Percentiles rank a stretch among this genome's conserved stretches.
Conservation (phyloP, 1,284 basidiomycete genomes). For the Tylopilus microsporus region DNA sequence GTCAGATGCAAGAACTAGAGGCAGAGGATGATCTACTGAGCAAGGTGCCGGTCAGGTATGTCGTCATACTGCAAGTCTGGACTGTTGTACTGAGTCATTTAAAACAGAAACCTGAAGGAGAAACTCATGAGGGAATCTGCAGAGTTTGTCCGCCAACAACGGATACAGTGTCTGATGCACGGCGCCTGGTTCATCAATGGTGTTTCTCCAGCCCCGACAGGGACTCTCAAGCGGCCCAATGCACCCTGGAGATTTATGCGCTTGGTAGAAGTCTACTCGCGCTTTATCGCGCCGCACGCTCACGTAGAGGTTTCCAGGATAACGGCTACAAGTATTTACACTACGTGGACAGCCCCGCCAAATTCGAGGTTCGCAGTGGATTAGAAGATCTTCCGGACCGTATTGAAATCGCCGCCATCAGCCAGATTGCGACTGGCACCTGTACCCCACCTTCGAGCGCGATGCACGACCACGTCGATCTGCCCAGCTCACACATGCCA, state of each 20-base stretch:
- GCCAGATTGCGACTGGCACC: conserved; percentile 75
- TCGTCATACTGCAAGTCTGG: conserved; percentile 9
- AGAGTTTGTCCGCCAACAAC: conserved; percentile 88
- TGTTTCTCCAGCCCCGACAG: conserved; percentile 45
- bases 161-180: conserved; percentile 81
- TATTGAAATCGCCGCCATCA: conserved; percentile 76
- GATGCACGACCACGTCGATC: conserved; percentile 53
- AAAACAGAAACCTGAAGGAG: conserved; percentile 72
- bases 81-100: background rate
- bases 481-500: conserved; percentile 49
- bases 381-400: conserved; percentile 83
- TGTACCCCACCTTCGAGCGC: conserved; percentile 65
- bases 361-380: conserved; percentile 73
- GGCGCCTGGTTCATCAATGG: conserved; percentile 91
- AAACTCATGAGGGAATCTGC: conserved; percentile 89
- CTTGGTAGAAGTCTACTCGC: conserved; percentile 43
- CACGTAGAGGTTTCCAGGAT: conserved; percentile 46
- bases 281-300: conserved; percentile 2
- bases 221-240: conserved; percentile 49
- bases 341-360: conserved; percentile 74
- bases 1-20: conserved; percentile 93
- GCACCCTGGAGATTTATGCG: conserved; percentile 77
- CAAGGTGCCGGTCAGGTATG: conserved; percentile 79
- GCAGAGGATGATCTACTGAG: conserved; percentile 85
- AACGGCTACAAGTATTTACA: conserved; percentile 74